Conservation (phyloP, 139 green algal genomes). For the Auxenochlorella pyrenoidosa region DNA sequence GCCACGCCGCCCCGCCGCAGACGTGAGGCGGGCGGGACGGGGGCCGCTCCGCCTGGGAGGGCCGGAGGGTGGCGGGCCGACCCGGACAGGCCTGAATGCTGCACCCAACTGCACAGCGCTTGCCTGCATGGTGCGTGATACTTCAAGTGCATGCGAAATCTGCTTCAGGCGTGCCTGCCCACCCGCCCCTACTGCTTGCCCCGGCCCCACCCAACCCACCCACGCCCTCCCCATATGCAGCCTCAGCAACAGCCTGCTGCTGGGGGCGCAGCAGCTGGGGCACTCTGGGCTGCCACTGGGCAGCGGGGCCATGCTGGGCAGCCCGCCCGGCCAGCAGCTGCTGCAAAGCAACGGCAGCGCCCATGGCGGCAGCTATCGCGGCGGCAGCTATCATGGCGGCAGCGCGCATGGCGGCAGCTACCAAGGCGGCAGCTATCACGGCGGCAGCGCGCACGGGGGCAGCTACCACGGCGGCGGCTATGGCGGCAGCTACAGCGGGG, state of each 20-base stretch:
- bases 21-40: not conserved
- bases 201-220: too few relatives aligned
- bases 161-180: not conserved
- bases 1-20: not conserved
- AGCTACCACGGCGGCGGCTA: not conserved
- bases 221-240: not conserved
- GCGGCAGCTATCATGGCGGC: slow-evolving; percentile 27
- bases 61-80: not conserved
- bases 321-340: slow-evolving; percentile 28
- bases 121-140: too few relatives aligned
- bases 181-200: too few relatives aligned
- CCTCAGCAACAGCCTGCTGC: not conserved
- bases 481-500: not conserved
- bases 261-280: slow-evolving; percentile 18
- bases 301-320: not conserved
- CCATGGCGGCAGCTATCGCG: slow-evolving; percentile 23
- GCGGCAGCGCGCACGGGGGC: not conserved
- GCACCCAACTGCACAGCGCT: too few relatives aligned
- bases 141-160: too few relatives aligned
- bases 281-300: slow-evolving; percentile 16
- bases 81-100: too few relatives aligned
- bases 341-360: slow-evolving; percentile 7
- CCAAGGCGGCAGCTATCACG: slow-evolving; percentile 5
- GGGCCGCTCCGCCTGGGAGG: not conserved
- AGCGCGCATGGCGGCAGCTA: not conserved